Evolutionary conservation across 371 early-diverging fungal species (phyloP).

Genomic region (Catenaria anguillulae): DNA sequence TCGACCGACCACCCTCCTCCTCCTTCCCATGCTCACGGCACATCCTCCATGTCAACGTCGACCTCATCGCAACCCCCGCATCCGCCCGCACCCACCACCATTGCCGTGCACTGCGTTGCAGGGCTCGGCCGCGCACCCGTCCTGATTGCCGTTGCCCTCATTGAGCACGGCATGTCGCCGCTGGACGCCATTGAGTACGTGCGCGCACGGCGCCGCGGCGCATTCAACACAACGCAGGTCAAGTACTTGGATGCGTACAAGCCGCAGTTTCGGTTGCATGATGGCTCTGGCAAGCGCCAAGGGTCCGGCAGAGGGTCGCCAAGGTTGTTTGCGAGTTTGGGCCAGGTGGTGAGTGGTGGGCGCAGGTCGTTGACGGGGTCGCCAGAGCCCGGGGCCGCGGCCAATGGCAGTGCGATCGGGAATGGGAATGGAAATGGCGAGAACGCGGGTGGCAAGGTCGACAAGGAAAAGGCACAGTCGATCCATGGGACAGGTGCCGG

Average conservation of each 20-base stretch:
- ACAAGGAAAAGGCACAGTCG: too few relatives aligned
- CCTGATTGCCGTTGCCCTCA: constrained; percentile 57
- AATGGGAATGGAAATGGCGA: too few relatives aligned
- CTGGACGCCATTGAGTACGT: constrained; percentile 63
- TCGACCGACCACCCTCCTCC: background rate
- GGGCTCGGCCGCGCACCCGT: constrained; percentile 51
- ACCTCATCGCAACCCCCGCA: background rate
- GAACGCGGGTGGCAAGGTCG: too few relatives aligned
- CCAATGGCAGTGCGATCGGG: too few relatives aligned
- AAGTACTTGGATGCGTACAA: constrained; percentile 42
- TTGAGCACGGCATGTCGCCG: constrained; percentile 62
- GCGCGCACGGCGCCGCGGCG: constrained; percentile 56
- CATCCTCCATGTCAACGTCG: background rate
- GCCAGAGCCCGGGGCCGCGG: too few relatives aligned
- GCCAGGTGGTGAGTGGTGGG: too few relatives aligned
- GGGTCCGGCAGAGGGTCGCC: too few relatives aligned
- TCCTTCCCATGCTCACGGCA: background rate
- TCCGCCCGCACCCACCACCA: constrained; percentile 29
- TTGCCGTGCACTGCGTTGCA: constrained; percentile 77
- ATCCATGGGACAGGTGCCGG: too few relatives aligned
- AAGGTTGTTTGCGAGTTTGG: too few relatives aligned
- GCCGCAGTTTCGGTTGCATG: background rate
- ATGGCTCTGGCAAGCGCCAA: too few relatives aligned
- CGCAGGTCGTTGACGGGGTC: too few relatives aligned
- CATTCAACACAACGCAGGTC: constrained; percentile 66